These are phyloP conservation scores for Globisporangium solare DNA, from an alignment of 352 stramenopile genomes.

Conservation along the genomic window DNA sequence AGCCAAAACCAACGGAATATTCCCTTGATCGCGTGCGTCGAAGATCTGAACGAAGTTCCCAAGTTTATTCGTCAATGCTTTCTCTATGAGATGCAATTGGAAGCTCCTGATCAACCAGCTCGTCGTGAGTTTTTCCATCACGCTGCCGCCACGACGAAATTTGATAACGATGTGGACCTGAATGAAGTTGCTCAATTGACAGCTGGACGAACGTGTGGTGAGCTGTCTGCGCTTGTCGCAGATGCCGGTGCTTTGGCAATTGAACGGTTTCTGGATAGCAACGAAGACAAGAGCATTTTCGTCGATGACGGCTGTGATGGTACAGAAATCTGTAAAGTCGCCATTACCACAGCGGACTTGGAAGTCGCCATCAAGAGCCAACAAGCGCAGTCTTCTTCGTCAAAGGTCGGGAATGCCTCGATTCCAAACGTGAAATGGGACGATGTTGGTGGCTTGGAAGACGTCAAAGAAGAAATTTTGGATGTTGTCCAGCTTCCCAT, in stretches of 20 bases:
- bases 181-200: constrained; percentile 59
- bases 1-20: constrained; percentile 46
- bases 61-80: constrained; percentile 83
- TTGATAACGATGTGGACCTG: constrained; percentile 51
- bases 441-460: constrained; percentile 97
- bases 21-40: constrained; percentile 70
- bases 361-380: constrained; percentile 57
- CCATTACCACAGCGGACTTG: constrained; percentile 40
- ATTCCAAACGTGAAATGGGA: constrained; percentile 97
- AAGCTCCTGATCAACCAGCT: constrained; percentile 49
- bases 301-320: constrained; percentile 11
- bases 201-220: constrained; percentile 68
- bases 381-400: constrained; percentile 58
- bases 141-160: constrained; percentile 23
- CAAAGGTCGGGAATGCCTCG: constrained; percentile 56
- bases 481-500: constrained; percentile 83
- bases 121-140: constrained; percentile 57
- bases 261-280: constrained; percentile 32
- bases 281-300: constrained; percentile 10
- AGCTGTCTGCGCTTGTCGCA: constrained; percentile 60
- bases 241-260: constrained; percentile 52
- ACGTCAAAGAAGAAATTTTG: constrained; percentile 97
- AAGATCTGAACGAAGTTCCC: constrained; percentile 71
- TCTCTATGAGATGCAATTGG: constrained; percentile 68
- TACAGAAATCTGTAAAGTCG: constrained; percentile 17